Evolutionary conservation across 148 eudicot genomes (phyloP).

Genomic region (Cornus suecica): DNA sequence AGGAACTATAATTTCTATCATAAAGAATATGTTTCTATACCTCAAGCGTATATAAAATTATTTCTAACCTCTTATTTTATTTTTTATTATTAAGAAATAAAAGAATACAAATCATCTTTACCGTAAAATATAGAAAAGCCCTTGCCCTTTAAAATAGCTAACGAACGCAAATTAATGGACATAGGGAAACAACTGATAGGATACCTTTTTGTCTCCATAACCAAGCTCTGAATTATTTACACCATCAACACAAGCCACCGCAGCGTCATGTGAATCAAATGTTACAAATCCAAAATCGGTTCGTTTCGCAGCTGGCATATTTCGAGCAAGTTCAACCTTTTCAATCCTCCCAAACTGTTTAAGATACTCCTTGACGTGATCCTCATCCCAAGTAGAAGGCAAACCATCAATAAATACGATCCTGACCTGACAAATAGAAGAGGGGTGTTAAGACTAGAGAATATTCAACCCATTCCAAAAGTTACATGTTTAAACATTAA

Average conservation of each 20-base stretch:
- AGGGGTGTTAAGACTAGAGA: not conserved
- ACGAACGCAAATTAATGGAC: not conserved
- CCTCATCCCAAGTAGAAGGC: slow-evolving; percentile 10
- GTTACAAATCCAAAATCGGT: slow-evolving; percentile 20
- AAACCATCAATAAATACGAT: slow-evolving; percentile 13
- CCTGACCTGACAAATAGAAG: slow-evolving; percentile 2
- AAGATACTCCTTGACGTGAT: not conserved
- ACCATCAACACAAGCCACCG: slow-evolving; percentile 14
- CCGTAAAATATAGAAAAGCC: not conserved
- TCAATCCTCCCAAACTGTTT: slow-evolving; percentile 11
- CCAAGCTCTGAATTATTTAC: slow-evolving; percentile 4
- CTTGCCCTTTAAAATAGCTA: not conserved
- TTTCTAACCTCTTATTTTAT: too few relatives aligned
- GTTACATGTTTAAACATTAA: not conserved
- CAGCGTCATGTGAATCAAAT: slow-evolving; percentile 12
- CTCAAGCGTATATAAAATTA: not conserved
- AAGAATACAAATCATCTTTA: not conserved
- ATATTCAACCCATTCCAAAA: not conserved
- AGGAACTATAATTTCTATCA: not conserved
- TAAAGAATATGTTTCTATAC: not conserved
- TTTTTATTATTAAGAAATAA: too few relatives aligned
- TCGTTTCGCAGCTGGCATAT: slow-evolving; percentile 9
- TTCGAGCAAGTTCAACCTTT: slow-evolving; percentile 10
- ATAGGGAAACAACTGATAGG: not conserved
- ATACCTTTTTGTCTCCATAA: slow-evolving; percentile 14